phyloP scores from a whole-genome alignment of 352 stramenopile species.

The Phytophthora colocasiae region DNA sequence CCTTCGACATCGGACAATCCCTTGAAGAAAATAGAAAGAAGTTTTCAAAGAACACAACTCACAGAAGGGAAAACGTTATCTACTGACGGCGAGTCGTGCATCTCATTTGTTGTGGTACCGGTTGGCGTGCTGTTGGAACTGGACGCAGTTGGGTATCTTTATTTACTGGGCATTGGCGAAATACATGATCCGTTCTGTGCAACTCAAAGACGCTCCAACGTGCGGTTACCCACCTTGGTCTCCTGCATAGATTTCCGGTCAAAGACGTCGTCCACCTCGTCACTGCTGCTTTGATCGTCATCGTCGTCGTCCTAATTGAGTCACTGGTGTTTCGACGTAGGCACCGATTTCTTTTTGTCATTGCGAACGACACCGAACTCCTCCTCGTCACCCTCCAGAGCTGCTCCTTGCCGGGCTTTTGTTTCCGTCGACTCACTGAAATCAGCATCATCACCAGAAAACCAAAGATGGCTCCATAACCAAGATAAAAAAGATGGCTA shows the following conservation, averaged over 20 bases:
- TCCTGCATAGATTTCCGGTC: slow-evolving; percentile 48
- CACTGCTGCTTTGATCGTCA: slow-evolving; percentile 46
- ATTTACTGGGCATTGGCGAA: slow-evolving; percentile 22
- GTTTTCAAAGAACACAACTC: neutral
- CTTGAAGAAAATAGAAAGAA: too few relatives aligned
- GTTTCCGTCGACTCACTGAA: slow-evolving; percentile 69
- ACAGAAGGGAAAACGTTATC: neutral
- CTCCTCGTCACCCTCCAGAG: slow-evolving; percentile 71
- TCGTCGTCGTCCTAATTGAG: slow-evolving; percentile 49
- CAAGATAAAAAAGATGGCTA: slow-evolving; percentile 1
- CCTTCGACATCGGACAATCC: too few relatives aligned
- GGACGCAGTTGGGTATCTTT: too few relatives aligned
- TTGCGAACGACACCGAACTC: slow-evolving; percentile 58
- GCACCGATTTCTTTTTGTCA: slow-evolving; percentile 28
- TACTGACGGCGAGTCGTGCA: slow-evolving; percentile 4
- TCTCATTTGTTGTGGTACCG: neutral
- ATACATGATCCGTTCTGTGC: slow-evolving; percentile 6
- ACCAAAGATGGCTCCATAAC: slow-evolving; percentile 26
- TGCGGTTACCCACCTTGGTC: slow-evolving; percentile 59
- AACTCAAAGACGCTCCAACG: slow-evolving; percentile 66
- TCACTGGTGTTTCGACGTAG: slow-evolving; percentile 43
- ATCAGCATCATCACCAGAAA: slow-evolving; percentile 74
- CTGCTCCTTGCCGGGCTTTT: slow-evolving; percentile 57
- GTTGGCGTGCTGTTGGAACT: neutral
- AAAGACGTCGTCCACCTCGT: slow-evolving; percentile 80